Base-by-base conservation (phyloP, 108 stramenopile species). In the Cyclotella distinguenda region DNA sequence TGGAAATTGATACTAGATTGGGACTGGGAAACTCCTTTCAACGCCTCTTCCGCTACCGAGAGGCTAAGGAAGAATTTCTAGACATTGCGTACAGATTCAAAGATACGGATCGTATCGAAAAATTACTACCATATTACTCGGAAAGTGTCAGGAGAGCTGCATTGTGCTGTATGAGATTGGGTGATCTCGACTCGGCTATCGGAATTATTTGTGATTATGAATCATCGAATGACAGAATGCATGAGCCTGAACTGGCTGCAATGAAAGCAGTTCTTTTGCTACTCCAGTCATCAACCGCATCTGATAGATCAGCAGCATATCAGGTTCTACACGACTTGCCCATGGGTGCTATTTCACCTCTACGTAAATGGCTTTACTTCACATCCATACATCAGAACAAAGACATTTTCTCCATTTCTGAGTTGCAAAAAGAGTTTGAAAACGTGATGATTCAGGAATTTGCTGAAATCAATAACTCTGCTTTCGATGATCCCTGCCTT, bases 401-500 rank as follows among this genome's bases (percentile, higher is more conserved):
- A 27, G 18, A 32, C 28, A 40, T 12, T 48, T 52, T 28, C 28
- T 60, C 34, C 21, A 6, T 16, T 42, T 28, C 12, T 32, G 60
- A 34, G 15, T 23, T 26, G 18, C 12, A 27, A 56, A 11, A 31
- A 39, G n/a, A n/a, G n/a, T n/a, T n/a, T n/a, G n/a, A 16, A 0
- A 13, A 34, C 22, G 63, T 57, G 21, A 21, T 19, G 15, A 70
- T 60, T 48, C 49, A 78, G 36, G 12, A 35, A 22, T 62, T 86
- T 21, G 67, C 82, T 6, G 55, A 58, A 46, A 71, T 81, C 34
- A 90, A 90, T 57, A 70, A 58, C 27, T 82, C 78, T 21, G 84
- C 89, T 0, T 78, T 87, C 34, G 86, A 90, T 72, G 86, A 86
- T 78, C 80, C 84, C 9, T 36, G 34, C 26, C 74, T 90, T 12